Conservation (phyloP, 371 early-diverging fungal genomes). For the Mucor piriformis region DNA sequence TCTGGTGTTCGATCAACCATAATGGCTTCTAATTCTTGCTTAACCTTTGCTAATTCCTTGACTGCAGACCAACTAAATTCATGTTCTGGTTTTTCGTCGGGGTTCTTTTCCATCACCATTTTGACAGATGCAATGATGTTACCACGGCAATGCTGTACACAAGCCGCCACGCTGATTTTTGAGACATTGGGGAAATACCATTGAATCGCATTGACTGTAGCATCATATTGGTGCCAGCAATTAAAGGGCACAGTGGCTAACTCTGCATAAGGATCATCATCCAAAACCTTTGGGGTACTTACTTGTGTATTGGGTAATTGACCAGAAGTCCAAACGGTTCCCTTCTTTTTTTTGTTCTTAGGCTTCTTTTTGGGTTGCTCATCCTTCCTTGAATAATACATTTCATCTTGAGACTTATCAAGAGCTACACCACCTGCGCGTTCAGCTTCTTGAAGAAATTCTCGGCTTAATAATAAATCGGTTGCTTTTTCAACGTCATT, state of each 20-base stretch:
- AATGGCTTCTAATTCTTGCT: constrained; percentile 40
- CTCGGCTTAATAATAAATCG: constrained; percentile 34
- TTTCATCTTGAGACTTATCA: constrained; percentile 5
- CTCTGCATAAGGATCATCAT: constrained; percentile 13
- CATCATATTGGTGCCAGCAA: constrained; percentile 46
- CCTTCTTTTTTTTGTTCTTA: constrained; percentile 6
- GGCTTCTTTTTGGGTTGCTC: constrained; percentile 14
- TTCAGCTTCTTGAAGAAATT: constrained; percentile 22
- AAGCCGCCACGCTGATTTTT: constrained; percentile 7
- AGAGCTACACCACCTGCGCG: neutral
- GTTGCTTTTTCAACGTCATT: constrained; percentile 46
- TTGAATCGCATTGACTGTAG: neutral
- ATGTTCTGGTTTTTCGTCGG: constrained; percentile 23
- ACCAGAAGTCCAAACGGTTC: constrained; percentile 14
- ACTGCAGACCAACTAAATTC: constrained; percentile 21
- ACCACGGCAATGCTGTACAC: constrained; percentile 26
- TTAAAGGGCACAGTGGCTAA: constrained; percentile 37
- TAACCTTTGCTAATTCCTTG: constrained; percentile 23
- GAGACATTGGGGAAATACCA: constrained; percentile 16
- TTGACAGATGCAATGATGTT: constrained; percentile 27
- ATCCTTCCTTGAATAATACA: neutral
- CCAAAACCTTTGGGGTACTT: neutral
- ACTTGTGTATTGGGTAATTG: constrained; percentile 12
- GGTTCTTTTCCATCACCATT: constrained; percentile 22
- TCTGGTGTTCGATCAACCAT: constrained; percentile 45